phyloP scores from a whole-genome alignment of 352 stramenopile species.

The Phytophthora citrophthora region DNA sequence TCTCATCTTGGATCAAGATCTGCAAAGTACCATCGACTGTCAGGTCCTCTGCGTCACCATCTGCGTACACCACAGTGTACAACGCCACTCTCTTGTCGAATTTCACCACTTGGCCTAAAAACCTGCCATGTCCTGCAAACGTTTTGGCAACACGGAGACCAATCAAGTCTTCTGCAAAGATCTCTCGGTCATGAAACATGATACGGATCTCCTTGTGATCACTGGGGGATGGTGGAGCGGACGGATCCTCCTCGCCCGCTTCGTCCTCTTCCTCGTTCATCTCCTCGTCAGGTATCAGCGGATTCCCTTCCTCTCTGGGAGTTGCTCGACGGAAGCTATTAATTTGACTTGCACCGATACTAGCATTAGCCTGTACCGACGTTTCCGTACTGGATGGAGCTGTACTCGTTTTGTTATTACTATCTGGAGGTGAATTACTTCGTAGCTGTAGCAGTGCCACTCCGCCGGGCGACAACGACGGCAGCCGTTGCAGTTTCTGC shows the following conservation, averaged over 20 bases:
- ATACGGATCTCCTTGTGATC: slow-evolving; percentile 56
- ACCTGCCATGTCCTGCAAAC: slow-evolving; percentile 79
- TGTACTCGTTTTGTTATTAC: slow-evolving; percentile 1
- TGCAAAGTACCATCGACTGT: slow-evolving; percentile 80
- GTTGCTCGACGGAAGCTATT: no score
- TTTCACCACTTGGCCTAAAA: slow-evolving; percentile 88
- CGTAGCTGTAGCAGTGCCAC: slow-evolving; percentile 40
- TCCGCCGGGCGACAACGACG: slow-evolving; percentile 54
- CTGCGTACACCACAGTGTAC: slow-evolving; percentile 87
- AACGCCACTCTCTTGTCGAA: slow-evolving; percentile 72
- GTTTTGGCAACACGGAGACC: slow-evolving; percentile 86
- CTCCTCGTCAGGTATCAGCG: slow-evolving; percentile 21
- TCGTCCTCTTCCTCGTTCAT: slow-evolving; percentile 41
- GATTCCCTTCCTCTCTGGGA: slow-evolving; percentile 27
- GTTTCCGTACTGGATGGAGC: not conserved
- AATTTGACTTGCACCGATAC: not conserved
- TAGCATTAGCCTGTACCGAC: not conserved
- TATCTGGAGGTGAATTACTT: slow-evolving; percentile 10
- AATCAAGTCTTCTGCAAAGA: slow-evolving; percentile 81
- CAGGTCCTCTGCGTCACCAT: slow-evolving; percentile 83
- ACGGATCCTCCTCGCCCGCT: slow-evolving; percentile 21
- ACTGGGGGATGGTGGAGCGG: slow-evolving; percentile 33
- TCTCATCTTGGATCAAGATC: slow-evolving; percentile 87
- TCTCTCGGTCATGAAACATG: slow-evolving; percentile 75
- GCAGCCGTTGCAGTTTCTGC: slow-evolving; percentile 27